Conservation (phyloP, 1,284 basidiomycete species). For the Puccinia sorghi region DNA sequence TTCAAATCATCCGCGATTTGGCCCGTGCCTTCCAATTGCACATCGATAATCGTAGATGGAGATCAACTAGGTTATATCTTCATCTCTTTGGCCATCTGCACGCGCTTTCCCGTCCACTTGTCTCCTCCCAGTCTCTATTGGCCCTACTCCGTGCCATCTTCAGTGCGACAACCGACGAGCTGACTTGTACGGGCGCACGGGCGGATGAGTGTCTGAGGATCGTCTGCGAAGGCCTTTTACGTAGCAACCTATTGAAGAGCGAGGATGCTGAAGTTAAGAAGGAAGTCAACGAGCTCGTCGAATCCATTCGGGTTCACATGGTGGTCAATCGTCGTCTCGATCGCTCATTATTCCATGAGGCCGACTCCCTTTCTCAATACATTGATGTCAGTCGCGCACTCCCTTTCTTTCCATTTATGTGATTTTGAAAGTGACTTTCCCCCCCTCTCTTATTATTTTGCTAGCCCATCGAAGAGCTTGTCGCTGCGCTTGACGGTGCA, state of each 20-base stretch:
- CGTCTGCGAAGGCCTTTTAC: slow-evolving; percentile 54
- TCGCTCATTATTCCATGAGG: slow-evolving; percentile 41
- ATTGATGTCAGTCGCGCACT: no score
- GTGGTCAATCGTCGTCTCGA: slow-evolving; percentile 41
- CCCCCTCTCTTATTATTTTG: background rate
- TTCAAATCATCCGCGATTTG: slow-evolving; percentile 79
- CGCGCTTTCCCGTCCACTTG: slow-evolving; percentile 53
- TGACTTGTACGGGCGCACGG: slow-evolving; percentile 53
- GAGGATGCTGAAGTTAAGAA: slow-evolving; percentile 36
- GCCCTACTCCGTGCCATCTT: slow-evolving; percentile 54
- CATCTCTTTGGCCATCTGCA: slow-evolving; percentile 87
- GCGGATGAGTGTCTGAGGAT: slow-evolving; percentile 56
- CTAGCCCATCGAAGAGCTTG: slow-evolving; percentile 49
- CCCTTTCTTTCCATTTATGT: no score
- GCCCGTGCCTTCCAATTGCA: slow-evolving; percentile 81
- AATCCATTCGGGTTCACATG: slow-evolving; percentile 38
- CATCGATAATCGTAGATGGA: slow-evolving; percentile 82
- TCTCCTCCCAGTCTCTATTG: slow-evolving; percentile 41
- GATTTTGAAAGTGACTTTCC: background rate
- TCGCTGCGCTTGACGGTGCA: slow-evolving; percentile 58
- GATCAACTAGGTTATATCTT: slow-evolving; percentile 79
- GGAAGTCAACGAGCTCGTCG: slow-evolving; percentile 39
- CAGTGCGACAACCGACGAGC: slow-evolving; percentile 52
- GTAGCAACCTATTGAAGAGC: slow-evolving; percentile 46
- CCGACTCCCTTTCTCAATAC: slow-evolving; percentile 39